phyloP scores from a whole-genome alignment of 2,329 filamentous ascomycete species.

The Cladosporium sp. region DNA sequence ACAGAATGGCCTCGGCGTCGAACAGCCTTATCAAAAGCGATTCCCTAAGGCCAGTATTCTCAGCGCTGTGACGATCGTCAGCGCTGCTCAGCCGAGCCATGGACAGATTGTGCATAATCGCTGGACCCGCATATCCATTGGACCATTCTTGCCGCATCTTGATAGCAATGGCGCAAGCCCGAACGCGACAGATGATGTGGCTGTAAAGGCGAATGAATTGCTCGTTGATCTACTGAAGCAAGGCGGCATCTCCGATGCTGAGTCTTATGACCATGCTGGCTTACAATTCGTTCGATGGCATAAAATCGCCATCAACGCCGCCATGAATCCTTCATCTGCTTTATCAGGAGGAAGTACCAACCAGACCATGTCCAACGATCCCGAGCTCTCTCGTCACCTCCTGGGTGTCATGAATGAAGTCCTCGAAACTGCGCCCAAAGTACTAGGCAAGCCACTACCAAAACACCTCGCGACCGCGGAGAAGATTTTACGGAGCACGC shows the following conservation, averaged over 20 bases:
- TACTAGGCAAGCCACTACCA: conserved; percentile 60
- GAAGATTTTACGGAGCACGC: conserved; percentile 58
- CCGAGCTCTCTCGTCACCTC: conserved; percentile 59
- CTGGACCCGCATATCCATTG: conserved; percentile 69
- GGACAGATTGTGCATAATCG: conserved; percentile 66
- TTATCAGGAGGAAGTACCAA: conserved; percentile 63
- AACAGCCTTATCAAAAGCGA: conserved; percentile 59
- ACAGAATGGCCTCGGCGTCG: conserved; percentile 68
- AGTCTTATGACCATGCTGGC: conserved; percentile 60
- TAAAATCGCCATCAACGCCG: conserved; percentile 72
- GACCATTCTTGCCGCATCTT: conserved; percentile 57
- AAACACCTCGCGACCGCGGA: conserved; percentile 59
- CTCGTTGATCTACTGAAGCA: conserved; percentile 55
- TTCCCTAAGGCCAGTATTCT: conserved; percentile 60
- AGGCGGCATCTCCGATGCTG: conserved; percentile 64
- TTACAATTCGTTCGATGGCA: conserved; percentile 71
- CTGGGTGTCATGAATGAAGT: conserved; percentile 67
- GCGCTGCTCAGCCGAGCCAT: conserved; percentile 60
- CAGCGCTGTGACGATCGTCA: conserved; percentile 66
- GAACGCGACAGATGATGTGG: conserved; percentile 21
- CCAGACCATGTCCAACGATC: conserved; percentile 60
- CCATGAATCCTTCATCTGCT: conserved; percentile 69
- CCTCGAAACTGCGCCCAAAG: conserved; percentile 57
- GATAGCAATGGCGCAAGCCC: conserved; percentile 29
- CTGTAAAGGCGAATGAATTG: conserved; percentile 39